Base-by-base conservation (phyloP, 257 asterid species). In the Cinchona pubescens region DNA sequence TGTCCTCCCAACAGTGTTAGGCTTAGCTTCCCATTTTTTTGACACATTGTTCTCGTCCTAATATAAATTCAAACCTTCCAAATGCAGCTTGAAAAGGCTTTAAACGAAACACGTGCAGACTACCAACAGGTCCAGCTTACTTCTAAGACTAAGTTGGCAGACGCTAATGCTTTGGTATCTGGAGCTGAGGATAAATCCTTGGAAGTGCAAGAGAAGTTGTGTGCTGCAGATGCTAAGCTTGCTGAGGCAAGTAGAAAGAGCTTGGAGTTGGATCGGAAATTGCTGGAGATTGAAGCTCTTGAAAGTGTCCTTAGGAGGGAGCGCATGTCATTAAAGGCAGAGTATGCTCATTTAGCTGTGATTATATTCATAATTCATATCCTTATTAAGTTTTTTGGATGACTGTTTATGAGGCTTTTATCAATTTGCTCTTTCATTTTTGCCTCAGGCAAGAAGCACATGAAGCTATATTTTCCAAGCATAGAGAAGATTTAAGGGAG, bases 211-310 rank as follows among this genome's bases (percentile, higher is more conserved):
- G 92, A 86, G 67, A 89, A 86, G 86, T 79, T 84, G 77, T 80
- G 84, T 88, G 85, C 88, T 81, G 96, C 96, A 53, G 96, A 93
- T 84, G 91, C 90, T 46, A 93, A 85, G 80, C 94, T 91, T 83
- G 89, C 97, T 19, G 96, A 90, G 81, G 96, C 96, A 79, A 90
- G 79, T 78, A 81, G 90, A 75, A 93, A 87, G 83, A 85, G 84
- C 78, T 70, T 83, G 82, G 97, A 93, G 79, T 63, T 93, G 80
- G 98, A 91, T 84, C 83, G 95, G 86, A 93, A 83, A 86, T 79
- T 88, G 78, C 88, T 85, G 75, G 97, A 91, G 82, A 86, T 91
- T 53, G 98, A 84, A 80, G 80, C 89, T 64, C 93, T 87, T 53
- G 98, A 93, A 83, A 91, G 89, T 84, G 85, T 84, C 67, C 84